Base-by-base conservation (phyloP, 495 filamentous ascomycete genomes). In the Neurospora intermedia region DNA sequence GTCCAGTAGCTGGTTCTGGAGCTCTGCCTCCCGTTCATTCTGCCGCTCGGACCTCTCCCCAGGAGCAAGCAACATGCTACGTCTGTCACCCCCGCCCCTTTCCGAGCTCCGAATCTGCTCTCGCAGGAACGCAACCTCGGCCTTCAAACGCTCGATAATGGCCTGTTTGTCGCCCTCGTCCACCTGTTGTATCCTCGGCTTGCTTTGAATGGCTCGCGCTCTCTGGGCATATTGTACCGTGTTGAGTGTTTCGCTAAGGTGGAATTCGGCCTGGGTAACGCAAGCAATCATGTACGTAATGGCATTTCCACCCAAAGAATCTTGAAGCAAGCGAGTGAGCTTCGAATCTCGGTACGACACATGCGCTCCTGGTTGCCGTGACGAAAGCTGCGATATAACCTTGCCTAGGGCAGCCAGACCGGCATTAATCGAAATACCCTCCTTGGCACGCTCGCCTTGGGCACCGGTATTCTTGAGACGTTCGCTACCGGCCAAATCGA, bases 231-330 rank as follows among this genome's bases (percentile, higher is more conserved):
- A 99, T 80, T 97, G 90, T 31, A 99, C 92, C 0, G 96, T 99
- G 80, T 99, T 99, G 48, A 99, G 85, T 1, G 96, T 98, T 82
- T 99, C 96, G 83, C 94, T 98, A 20, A 98, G 85, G 81, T 99
- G 95, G 80, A 98, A 99, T 78, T 97, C 95, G 16, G 94, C 94
- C 7, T 94, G 96, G 7, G 93, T 98, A 35, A 99, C 94, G 83
- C 96, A 99, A 40, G 96, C 96, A 84, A 99, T 94, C 96, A 99
- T 98, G 82, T 98, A 99, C 2, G 96, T 99, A 77, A 97, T 96
- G 0, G 96, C 96, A 78, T 96, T 98, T 6, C 96, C 96, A 69
- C 96, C 96, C n/a, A 99, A 85, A 2, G 96, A 99, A 81, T 99
- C 96, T 84, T 98, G 96, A 18, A 99, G 89, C 15, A 99, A 87